Percentiles rank a stretch among this genome's conserved stretches.
These are phyloP conservation scores for Kluyveromyces sp. DNA, from an alignment of 1,139 yeast genomes.

Conservation along the genomic window DNA sequence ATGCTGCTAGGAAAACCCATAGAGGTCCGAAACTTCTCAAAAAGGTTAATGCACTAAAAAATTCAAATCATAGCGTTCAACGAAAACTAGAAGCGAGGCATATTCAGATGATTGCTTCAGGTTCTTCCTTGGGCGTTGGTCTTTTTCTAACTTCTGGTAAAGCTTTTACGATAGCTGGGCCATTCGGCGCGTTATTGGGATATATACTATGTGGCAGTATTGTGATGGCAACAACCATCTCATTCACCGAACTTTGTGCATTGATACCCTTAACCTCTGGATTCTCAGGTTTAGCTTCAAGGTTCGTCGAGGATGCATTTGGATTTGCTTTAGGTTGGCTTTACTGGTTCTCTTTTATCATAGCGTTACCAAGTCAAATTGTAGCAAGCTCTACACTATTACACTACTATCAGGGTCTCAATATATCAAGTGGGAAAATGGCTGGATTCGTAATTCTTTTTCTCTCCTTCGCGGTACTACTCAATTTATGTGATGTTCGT, in stretches of 20 bases:
- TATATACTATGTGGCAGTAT: conserved; percentile 57
- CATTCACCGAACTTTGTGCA: conserved; percentile 80
- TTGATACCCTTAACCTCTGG: conserved; percentile 78
- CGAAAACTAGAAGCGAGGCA: conserved; percentile 62
- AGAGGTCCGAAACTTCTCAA: neutral
- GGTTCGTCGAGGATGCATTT: conserved; percentile 79
- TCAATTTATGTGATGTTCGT: conserved; percentile 57
- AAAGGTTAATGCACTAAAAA: neutral
- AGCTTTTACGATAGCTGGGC: conserved; percentile 71
- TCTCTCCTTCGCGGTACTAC: conserved; percentile 34
- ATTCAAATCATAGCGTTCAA: conserved; percentile 26
- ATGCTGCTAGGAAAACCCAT: neutral
- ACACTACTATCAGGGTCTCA: conserved; percentile 45
- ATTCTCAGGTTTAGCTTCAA: conserved; percentile 61
- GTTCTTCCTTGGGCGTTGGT: conserved; percentile 78
- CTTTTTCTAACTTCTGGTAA: conserved; percentile 68
- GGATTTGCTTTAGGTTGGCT: conserved; percentile 77
- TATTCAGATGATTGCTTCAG: conserved; percentile 70
- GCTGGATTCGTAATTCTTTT: conserved; percentile 65
- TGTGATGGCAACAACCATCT: conserved; percentile 58
- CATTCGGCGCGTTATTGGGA: conserved; percentile 69
- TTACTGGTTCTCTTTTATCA: conserved; percentile 68
- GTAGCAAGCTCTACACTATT: conserved; percentile 62
- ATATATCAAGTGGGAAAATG: conserved; percentile 43
- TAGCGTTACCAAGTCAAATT: conserved; percentile 71